Evolutionary conservation across 176 grass and related monocot species (phyloP), one percentile per base, ranked within the genome.

Genomic region (Paspalum vaginatum): DNA sequence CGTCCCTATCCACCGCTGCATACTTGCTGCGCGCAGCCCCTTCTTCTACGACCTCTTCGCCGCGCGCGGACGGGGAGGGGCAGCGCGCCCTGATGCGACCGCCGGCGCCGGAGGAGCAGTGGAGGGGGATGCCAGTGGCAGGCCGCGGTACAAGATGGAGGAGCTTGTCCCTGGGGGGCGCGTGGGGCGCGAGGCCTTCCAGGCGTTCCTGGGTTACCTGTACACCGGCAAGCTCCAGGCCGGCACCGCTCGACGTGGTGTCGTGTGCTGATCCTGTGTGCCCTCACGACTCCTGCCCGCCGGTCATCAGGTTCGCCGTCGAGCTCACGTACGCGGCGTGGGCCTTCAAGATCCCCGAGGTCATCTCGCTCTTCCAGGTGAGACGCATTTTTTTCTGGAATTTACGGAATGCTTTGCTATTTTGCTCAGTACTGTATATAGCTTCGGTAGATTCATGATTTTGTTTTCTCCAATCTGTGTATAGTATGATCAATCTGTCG

Each of bases 361-460:
- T 99, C 50, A 45, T 93, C 76, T 91, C 74, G 21, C 58, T 96
- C 52, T 96, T 99, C 82, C 97, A 99, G 97, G 97, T 99, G 41
- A 82, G 44, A 70, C 66, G 79, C 41, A 50, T 50, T 22, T 65
- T 37, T 27, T 52, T 21, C 18, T 22, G 45, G 17, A 27, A 5
- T 53, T 48, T 57, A 18, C 18, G 27, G 0, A 39, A 64, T 64
- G 3, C 8, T 71, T 72, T 17, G 4, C 10, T 79, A 8, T 72
- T 24, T 72, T 24, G 54, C 44, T 26, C 38, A 18, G 11, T 24
- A 26, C 9, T 18, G 20, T 41, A 68, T 20, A 38, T 41, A 20
- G 24, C 60, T 57, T 61, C 17, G 56, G 7, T 70, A 12, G 17
- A 47, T 74, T 18, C 12, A 17, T 43, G 53, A 60, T n/a, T 78